Base-by-base conservation (phyloP, 352 stramenopile genomes). In the Phytophthora multivora region DNA sequence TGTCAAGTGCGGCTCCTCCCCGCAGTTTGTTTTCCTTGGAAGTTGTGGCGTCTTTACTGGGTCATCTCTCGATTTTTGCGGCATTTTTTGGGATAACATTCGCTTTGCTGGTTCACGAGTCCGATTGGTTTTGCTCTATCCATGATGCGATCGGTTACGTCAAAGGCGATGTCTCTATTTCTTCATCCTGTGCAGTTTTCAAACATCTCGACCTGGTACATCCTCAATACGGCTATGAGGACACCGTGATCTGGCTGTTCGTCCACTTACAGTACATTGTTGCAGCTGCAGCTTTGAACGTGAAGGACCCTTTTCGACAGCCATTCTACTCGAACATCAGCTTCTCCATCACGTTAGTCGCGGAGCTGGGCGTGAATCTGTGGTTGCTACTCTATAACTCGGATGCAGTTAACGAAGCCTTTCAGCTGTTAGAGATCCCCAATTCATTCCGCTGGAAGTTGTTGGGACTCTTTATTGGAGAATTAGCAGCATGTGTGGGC, bases 21-120 rank as follows among this genome's bases (percentile, higher is more conserved):
- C 66, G 42, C 12, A 86, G 75, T 16, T 63, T 89, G 46, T 89
- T 89, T 55, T 83, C 77, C 21, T 66, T 74, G 2, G 48, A 54
- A 15, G 80, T 87, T 35, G 63, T 87, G 8, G 50, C 49, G 5
- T 84, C 77, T 25, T 61, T 87, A 12, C 6, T 69, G 2, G 74
- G 77, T 8, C 77, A 87, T 15, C 53, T 83, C 13, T 6, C 57
- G 23, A 55, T 87, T 42, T 83, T 72, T 43, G 48, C 78, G 9
- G 60, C 36, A 11, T 76, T 83, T 52, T 88, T 80, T 38, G 63
- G 63, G 1, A 16, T 43, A 5, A 59, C 62, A 16, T 69, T 83
- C 3, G 59, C 30, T 1, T 45, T 77, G 26, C 45, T 73, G 33
- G 15, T 61, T 10, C 46, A 57, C 26, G 28, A 71, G 18, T 52